Evolutionary conservation across 768 basidiomycete species (phyloP).

Genomic region (Mycena haematopus): DNA sequence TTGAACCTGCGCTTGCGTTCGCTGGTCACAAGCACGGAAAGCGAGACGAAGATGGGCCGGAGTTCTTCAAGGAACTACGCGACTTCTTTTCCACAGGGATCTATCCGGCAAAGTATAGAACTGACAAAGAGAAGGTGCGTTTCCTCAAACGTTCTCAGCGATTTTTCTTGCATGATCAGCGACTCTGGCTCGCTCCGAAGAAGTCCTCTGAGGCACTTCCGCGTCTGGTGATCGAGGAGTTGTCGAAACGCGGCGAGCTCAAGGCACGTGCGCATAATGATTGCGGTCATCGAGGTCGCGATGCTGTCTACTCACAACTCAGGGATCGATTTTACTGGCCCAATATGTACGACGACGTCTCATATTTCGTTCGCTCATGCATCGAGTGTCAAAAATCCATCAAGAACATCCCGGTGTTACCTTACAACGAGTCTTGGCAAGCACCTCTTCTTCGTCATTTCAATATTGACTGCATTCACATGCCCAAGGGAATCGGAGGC

Average conservation of each 20-base stretch:
- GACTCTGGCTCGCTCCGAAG: not conserved
- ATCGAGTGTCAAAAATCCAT: conserved; percentile 38
- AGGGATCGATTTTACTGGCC: conserved; percentile 43
- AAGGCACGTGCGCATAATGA: conserved; percentile 36
- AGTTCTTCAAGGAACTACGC: not conserved
- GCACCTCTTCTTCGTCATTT: conserved; percentile 34
- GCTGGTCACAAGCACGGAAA: not conserved
- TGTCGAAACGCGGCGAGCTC: conserved; percentile 10
- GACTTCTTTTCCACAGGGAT: not conserved
- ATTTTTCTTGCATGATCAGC: not conserved
- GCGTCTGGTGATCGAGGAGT: conserved; percentile 31
- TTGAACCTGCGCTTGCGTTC: not conserved
- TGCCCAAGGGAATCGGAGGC: conserved; percentile 33
- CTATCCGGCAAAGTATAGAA: not conserved
- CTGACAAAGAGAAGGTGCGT: not conserved
- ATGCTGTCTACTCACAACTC: conserved; percentile 34
- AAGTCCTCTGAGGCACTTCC: not conserved
- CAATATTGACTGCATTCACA: conserved; percentile 37
- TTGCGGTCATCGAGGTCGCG: conserved; percentile 14
- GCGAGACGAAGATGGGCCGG: not conserved
- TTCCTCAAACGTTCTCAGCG: not conserved
- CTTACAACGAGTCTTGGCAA: conserved; percentile 29
- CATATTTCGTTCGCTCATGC: conserved; percentile 40
- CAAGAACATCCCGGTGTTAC: conserved; percentile 28
- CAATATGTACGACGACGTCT: conserved; percentile 37